Evolutionary conservation across 2,329 filamentous ascomycete genomes (phyloP), one percentile per base, ranked within the genome.

Genomic region (Aspergillus melleus): DNA sequence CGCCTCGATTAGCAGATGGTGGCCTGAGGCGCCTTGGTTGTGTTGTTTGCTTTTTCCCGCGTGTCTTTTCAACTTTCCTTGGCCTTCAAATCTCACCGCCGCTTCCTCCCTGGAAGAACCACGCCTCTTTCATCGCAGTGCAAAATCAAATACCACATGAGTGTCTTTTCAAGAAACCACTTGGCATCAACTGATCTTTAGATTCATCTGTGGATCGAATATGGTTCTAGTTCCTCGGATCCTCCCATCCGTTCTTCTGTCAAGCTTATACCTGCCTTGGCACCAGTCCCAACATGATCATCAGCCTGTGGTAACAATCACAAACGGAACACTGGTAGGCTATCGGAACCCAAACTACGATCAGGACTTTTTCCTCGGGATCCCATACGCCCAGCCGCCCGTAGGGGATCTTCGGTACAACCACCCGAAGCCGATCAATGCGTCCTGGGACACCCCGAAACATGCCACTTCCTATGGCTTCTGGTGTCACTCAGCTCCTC

Each of bases 291-390:
- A 20, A 22, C 44, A 14, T 24, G 4, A 47, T 24, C 19, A 20
- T 16, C 19, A 12, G 20, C 44, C 44, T 24, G 4, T 22, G 3
- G 44, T 24, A 2, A 47, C 19, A 4, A 24, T 47, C 44, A 11
- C 44, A 24, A 66, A 67, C 51, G 62, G 65, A 36, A 58, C 64
- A 2, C 50, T 58, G n/a, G 19, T 52, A 6, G 66, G 66, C 6
- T 11, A 54, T 8, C 55, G 61, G 1, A 61, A 58, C 12, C 19
- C 54, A 14, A 20, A 53, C 5, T 65, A 61, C 22, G 20, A 61
- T 12, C 63, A 68, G 26, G 66, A 67, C n/a, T 51, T 62, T 51
- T 67, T 67, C 47, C 49, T 68, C 4, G 66, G 66, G 2, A 59
- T 68, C 22, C 63, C 61, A 0, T 67, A 63, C 26, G 63, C 64